Conservation (phyloP, 2,329 filamentous ascomycete species). For the Corniculantispora saksenae region DNA sequence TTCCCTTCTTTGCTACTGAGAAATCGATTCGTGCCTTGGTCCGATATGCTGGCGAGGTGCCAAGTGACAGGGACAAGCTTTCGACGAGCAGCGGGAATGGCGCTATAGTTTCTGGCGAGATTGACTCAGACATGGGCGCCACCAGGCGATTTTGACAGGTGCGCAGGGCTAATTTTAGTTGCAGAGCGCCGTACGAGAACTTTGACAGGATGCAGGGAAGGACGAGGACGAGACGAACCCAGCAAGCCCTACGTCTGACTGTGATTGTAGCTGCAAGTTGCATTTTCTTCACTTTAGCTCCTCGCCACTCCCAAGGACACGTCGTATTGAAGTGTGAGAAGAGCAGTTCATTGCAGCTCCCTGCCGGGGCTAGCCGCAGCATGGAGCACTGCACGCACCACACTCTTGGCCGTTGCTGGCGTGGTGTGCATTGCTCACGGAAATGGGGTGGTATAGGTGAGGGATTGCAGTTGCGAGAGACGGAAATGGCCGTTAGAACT, state of each 20-base stretch:
- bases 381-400: not conserved
- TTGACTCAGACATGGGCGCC: conserved; percentile 19
- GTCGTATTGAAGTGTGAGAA: not conserved
- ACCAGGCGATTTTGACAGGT: conserved; percentile 20
- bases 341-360: not conserved
- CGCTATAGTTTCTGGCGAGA: conserved; percentile 17
- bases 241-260: not conserved
- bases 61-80: conserved; percentile 14
- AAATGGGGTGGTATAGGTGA: not conserved
- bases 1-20: not conserved
- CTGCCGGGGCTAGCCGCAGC: conserved; percentile 15
- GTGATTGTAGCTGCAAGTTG: not conserved
- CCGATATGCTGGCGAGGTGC: conserved; percentile 12
- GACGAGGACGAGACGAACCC: not conserved
- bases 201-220: not conserved
- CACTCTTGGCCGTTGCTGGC: conserved; percentile 1
- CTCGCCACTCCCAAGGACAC: not conserved
- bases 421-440: not conserved
- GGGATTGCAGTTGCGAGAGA: not conserved
- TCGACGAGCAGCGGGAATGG: conserved; percentile 11
- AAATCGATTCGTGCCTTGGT: conserved; percentile 14
- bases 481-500: conserved; percentile 11
- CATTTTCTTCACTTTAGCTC: not conserved
- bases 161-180: conserved; percentile 4
- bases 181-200: not conserved